Evolutionary conservation across 2,329 filamentous ascomycete genomes (phyloP).

Genomic region (Hymenoscyphus repandus): DNA sequence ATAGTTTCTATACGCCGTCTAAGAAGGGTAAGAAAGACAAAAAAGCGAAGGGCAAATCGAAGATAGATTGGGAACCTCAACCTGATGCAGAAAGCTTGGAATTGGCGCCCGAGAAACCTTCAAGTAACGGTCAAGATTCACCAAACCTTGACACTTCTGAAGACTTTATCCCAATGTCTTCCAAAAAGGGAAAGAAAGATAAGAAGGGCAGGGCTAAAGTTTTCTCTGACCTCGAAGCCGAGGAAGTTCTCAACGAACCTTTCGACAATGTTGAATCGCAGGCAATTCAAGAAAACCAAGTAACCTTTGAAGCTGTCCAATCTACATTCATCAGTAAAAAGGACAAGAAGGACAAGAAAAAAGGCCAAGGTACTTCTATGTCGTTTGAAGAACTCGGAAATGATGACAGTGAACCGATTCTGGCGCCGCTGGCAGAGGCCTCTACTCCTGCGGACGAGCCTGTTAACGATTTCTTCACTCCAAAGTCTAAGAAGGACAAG

Average conservation of each 20-base stretch:
- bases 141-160: background rate
- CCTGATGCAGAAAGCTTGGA: background rate
- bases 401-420: background rate
- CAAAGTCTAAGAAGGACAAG: conserved; percentile 13
- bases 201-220: conserved; percentile 30
- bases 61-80: background rate
- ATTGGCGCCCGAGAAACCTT: background rate
- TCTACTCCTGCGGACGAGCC: background rate
- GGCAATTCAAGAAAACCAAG: too few species aligned
- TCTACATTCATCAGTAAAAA: conserved; percentile 26
- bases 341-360: conserved; percentile 16
- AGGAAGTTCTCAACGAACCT: background rate
- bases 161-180: conserved; percentile 1
- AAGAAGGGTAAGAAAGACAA: conserved; percentile 34
- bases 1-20: conserved; percentile 11
- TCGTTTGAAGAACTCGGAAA: background rate
- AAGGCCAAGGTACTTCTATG: background rate
- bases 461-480: background rate
- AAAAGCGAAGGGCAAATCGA: conserved; percentile 9
- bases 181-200: conserved; percentile 31
- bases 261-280: too few species aligned
- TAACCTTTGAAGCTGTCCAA: too few species aligned
- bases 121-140: background rate
- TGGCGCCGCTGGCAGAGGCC: background rate
- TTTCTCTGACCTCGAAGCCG: conserved; percentile 12